Evolutionary conservation across 2,329 filamentous ascomycete species (phyloP).

Genomic region (Chrysosporium queenslandicum): DNA sequence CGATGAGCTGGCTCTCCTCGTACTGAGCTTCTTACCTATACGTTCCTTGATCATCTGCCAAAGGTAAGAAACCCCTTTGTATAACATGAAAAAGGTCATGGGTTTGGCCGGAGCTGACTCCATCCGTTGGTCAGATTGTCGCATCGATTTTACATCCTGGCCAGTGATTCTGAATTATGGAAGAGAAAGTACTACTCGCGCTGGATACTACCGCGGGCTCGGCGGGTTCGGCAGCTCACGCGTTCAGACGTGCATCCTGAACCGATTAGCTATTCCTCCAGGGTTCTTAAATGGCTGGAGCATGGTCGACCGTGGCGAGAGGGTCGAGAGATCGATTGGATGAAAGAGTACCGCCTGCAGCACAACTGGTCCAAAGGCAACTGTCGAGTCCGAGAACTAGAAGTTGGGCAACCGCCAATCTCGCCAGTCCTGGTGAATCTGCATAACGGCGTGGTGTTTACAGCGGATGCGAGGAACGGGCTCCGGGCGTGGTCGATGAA

Average conservation of each 20-base stretch:
- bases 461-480: constrained; percentile 58
- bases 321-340: constrained; percentile 53
- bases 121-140: constrained; percentile 40
- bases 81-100: neutral
- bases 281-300: constrained; percentile 51
- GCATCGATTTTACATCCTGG: constrained; percentile 59
- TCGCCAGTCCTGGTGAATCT: constrained; percentile 64
- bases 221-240: constrained; percentile 60
- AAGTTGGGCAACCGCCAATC: constrained; percentile 47
- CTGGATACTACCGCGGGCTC: constrained; percentile 72
- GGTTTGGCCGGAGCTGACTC: neutral
- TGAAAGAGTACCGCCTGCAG: constrained; percentile 72
- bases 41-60: constrained; percentile 56
- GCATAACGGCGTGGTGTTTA: constrained; percentile 65
- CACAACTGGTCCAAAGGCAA: constrained; percentile 85
- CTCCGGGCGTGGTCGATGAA: constrained; percentile 70
- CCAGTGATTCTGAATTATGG: constrained; percentile 81
- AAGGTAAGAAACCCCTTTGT: constrained; percentile 38
- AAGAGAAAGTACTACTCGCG: constrained; percentile 76
- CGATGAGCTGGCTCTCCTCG: constrained; percentile 77
- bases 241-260: neutral
- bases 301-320: constrained; percentile 34
- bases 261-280: constrained; percentile 42
- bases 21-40: constrained; percentile 66
- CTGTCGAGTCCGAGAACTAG: constrained; percentile 69